Percentiles rank a stretch among this genome's conserved stretches.
These are phyloP conservation scores for Paecilomyces sp. DNA, from an alignment of 2,329 filamentous ascomycete genomes.

Conservation along the genomic window DNA sequence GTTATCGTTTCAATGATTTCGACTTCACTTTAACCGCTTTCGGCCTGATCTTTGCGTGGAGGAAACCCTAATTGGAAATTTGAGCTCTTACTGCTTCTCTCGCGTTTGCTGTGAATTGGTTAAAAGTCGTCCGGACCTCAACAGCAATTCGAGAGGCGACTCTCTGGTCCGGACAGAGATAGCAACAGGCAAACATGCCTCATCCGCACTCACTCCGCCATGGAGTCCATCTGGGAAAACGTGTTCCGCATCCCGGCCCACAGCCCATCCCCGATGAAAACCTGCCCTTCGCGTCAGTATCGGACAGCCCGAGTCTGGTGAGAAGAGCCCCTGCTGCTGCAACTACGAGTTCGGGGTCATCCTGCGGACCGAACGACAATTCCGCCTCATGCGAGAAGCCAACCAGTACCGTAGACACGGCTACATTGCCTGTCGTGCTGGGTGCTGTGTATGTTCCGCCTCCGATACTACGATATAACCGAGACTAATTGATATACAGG, in stretches of 20 bases:
- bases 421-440: conserved; percentile 60
- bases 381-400: conserved; percentile 51
- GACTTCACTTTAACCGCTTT: neutral
- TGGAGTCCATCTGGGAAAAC: conserved; percentile 15
- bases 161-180: neutral
- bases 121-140: neutral
- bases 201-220: conserved; percentile 18
- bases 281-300: conserved; percentile 14
- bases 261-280: conserved; percentile 19
- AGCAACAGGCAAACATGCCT: conserved; percentile 14
- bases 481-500: conserved; percentile 42
- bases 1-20: neutral
- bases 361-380: conserved; percentile 16
- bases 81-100: neutral
- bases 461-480: neutral
- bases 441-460: conserved; percentile 58
- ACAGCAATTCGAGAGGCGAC: neutral
- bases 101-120: neutral
- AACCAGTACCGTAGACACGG: conserved; percentile 43
- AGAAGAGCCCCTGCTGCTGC: conserved; percentile 17
- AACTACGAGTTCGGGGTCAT: conserved; percentile 8
- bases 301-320: conserved; percentile 18
- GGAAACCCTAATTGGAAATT: neutral
- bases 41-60: neutral
- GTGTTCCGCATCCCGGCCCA: conserved; percentile 13